Percentiles rank a stretch among this genome's conserved stretches.
These are phyloP conservation scores for Claviceps fusiformis DNA, from an alignment of 2,329 filamentous ascomycete genomes.

Conservation along the genomic window DNA sequence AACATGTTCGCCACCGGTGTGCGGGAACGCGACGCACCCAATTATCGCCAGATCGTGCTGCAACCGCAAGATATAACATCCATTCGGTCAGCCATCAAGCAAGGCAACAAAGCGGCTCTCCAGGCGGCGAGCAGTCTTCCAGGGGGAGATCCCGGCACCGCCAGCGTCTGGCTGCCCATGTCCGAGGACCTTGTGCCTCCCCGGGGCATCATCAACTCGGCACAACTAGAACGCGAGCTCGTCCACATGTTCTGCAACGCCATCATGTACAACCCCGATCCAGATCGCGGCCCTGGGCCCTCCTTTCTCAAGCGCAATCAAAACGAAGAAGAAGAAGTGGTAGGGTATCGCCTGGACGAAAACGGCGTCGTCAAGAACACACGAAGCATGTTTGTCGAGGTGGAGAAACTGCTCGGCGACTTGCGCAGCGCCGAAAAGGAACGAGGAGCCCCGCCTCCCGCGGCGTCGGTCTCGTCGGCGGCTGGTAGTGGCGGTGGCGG, in stretches of 20 bases:
- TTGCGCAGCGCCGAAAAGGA: constrained; percentile 62
- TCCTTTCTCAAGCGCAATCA: constrained; percentile 38
- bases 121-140: constrained; percentile 48
- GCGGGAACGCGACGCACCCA: constrained; percentile 61
- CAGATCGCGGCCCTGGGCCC: constrained; percentile 53
- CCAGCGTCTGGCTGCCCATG: constrained; percentile 51
- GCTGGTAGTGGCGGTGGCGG: neutral
- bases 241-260: constrained; percentile 97
- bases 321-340: constrained; percentile 31
- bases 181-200: constrained; percentile 71
- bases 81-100: constrained; percentile 61
- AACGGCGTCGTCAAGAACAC: constrained; percentile 81
- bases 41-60: constrained; percentile 60
- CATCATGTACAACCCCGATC: constrained; percentile 93
- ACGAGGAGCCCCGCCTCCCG: constrained; percentile 21
- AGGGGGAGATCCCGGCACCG: constrained; percentile 41
- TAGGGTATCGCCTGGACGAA: constrained; percentile 59
- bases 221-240: constrained; percentile 82
- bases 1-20: constrained; percentile 69
- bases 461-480: constrained; percentile 10
- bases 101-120: constrained; percentile 52
- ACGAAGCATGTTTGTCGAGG: constrained; percentile 76
- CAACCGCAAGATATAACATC: constrained; percentile 66
- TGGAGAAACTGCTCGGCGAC: constrained; percentile 63
- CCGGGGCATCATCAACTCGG: constrained; percentile 81